Percentiles rank a stretch among this genome's conserved stretches.
Evolutionary conservation across 1,139 yeast species (phyloP).

Genomic region (Protomyces pachydermus): DNA sequence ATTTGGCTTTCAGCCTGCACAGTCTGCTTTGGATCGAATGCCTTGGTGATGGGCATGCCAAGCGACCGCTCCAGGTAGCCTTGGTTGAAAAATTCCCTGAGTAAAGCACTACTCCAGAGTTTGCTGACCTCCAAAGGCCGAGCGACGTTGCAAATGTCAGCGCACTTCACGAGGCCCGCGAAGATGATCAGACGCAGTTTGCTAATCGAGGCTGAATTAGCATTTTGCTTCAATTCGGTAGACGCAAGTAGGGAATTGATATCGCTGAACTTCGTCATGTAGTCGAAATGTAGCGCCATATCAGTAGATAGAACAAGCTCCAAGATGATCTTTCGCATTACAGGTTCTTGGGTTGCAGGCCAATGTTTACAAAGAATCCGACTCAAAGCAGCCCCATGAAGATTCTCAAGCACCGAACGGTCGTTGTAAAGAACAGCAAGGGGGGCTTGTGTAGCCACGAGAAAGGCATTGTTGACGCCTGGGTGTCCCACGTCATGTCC

Average conservation of each 20-base stretch:
- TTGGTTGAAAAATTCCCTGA: slow-evolving; percentile 72
- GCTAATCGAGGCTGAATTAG: slow-evolving; percentile 12
- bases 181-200: slow-evolving; percentile 47
- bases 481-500: slow-evolving; percentile 98
- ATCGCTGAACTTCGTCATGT: slow-evolving; percentile 47
- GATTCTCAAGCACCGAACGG: slow-evolving; percentile 72
- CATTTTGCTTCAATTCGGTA: slow-evolving; percentile 7
- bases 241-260: slow-evolving; percentile 1
- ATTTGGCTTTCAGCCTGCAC: slow-evolving; percentile 68
- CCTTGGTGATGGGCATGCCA: slow-evolving; percentile 32
- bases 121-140: slow-evolving; percentile 70
- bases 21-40: slow-evolving; percentile 41
- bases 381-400: slow-evolving; percentile 69
- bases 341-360: slow-evolving; percentile 48
- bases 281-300: slow-evolving; percentile 84
- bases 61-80: slow-evolving; percentile 47
- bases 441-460: slow-evolving; percentile 60
- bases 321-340: slow-evolving; percentile 35
- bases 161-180: slow-evolving; percentile 76
- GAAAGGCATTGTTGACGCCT: slow-evolving; percentile 77
- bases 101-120: slow-evolving; percentile 77
- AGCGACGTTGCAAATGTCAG: slow-evolving; percentile 89
- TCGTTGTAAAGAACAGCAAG: slow-evolving; percentile 59
- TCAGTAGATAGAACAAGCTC: slow-evolving; percentile 74
- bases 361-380: slow-evolving; percentile 57